A percentile compares a stretch with the other conserved stretches of the same genome.
Conservation (phyloP, 2,329 filamentous ascomycete genomes). For the Furcasterigmium sp. region DNA sequence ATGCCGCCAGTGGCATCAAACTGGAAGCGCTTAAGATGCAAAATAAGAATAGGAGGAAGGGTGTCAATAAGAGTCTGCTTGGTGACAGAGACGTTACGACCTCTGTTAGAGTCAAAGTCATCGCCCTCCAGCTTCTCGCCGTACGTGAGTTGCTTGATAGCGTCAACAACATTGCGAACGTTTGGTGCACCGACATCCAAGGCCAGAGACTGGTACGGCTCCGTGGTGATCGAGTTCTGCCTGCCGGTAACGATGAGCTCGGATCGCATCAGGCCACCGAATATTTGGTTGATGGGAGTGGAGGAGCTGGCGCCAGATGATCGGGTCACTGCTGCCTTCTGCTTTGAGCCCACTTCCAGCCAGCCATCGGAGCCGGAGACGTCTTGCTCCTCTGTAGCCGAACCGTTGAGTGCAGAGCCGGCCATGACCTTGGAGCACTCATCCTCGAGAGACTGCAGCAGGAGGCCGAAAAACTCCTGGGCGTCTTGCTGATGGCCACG, state of each 20-base stretch:
- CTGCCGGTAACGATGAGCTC: slow-evolving; percentile 82
- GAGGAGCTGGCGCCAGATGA: slow-evolving; percentile 72
- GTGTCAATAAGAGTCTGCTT: slow-evolving; percentile 95
- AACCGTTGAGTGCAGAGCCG: slow-evolving; percentile 24
- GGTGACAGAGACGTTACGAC: slow-evolving; percentile 66
- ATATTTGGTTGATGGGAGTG: slow-evolving; percentile 89
- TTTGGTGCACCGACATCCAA: slow-evolving; percentile 87
- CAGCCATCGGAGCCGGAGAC: slow-evolving; percentile 58
- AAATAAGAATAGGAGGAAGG: slow-evolving; percentile 82
- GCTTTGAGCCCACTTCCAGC: slow-evolving; percentile 91
- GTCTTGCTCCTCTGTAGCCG: slow-evolving; percentile 17
- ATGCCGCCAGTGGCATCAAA: slow-evolving; percentile 85
- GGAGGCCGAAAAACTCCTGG: slow-evolving; percentile 91
- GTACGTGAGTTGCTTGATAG: slow-evolving; percentile 76
- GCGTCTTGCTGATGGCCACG: slow-evolving; percentile 97
- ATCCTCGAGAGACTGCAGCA: slow-evolving; percentile 88
- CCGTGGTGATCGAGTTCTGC: slow-evolving; percentile 85
- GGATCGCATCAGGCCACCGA: slow-evolving; percentile 84
- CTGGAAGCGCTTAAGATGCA: slow-evolving; percentile 96
- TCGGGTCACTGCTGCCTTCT: slow-evolving; percentile 79
- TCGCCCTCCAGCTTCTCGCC: slow-evolving; percentile 74
- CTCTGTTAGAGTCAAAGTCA: slow-evolving; percentile 75
- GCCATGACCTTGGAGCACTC: slow-evolving; percentile 80
- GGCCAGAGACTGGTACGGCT: slow-evolving; percentile 91
- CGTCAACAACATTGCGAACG: slow-evolving; percentile 87